Evolutionary conservation across 164 flowering plant genomes (phyloP).

Genomic region (Piper betle): DNA sequence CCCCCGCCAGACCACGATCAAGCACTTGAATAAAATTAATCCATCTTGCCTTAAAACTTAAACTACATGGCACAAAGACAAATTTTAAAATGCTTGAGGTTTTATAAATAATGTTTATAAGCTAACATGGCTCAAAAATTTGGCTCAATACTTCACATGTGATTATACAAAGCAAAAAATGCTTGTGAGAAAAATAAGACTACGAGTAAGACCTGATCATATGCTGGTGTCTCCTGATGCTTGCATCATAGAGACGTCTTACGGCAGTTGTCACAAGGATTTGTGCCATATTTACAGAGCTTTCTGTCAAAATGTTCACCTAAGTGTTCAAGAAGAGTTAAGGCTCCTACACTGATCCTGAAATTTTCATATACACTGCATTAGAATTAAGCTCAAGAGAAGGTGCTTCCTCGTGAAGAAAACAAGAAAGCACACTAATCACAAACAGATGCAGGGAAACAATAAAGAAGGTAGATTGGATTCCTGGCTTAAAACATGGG

Average conservation of each 20-base stretch:
- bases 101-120: too few species aligned
- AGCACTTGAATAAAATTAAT: too few species aligned
- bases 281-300: slow-evolving; percentile 56
- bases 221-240: not conserved
- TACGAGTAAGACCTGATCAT: not conserved
- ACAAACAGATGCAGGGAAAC: not conserved
- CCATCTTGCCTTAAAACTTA: too few species aligned
- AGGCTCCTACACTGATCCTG: slow-evolving; percentile 73
- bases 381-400: not conserved
- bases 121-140: too few species aligned
- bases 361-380: not conserved
- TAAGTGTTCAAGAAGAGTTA: slow-evolving; percentile 69
- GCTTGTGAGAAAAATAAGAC: not conserved
- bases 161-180: too few species aligned
- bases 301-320: slow-evolving; percentile 63
- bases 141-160: too few species aligned
- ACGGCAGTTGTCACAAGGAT: slow-evolving; percentile 87
- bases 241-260: slow-evolving; percentile 18
- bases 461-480: not conserved
- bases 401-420: not conserved
- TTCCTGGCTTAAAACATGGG: not conserved
- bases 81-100: too few species aligned
- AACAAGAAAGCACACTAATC: not conserved
- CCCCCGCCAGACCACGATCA: too few species aligned
- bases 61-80: too few species aligned